A percentile compares a stretch with the other conserved stretches of the same genome.
These are phyloP conservation scores for Esteya vermicola DNA, from an alignment of 2,329 filamentous ascomycete genomes.

Conservation along the genomic window DNA sequence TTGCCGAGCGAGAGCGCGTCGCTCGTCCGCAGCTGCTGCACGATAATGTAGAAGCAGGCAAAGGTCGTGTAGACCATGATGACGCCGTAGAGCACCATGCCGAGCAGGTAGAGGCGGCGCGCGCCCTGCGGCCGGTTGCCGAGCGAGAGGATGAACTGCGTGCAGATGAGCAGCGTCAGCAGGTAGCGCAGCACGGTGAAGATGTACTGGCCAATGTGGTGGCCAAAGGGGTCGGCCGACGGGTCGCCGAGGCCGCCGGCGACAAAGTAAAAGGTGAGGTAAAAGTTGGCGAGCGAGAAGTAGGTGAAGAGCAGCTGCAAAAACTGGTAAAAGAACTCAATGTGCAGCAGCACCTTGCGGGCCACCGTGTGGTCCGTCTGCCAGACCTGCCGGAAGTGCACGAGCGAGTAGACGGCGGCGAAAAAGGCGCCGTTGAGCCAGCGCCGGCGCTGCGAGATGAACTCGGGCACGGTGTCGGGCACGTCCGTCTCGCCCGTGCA, in stretches of 20 bases:
- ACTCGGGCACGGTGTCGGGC: slow-evolving; percentile 90
- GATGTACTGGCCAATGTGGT: slow-evolving; percentile 69
- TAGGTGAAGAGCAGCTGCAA: slow-evolving; percentile 89
- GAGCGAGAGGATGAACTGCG: slow-evolving; percentile 92
- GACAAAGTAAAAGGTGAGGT: slow-evolving; percentile 96
- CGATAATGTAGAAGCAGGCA: slow-evolving; percentile 74
- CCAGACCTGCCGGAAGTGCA: slow-evolving; percentile 92
- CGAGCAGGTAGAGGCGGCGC: slow-evolving; percentile 74
- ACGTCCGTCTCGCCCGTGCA: slow-evolving; percentile 97
- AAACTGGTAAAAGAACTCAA: slow-evolving; percentile 93
- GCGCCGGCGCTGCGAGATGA: slow-evolving; percentile 87
- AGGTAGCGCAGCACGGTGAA: slow-evolving; percentile 78
- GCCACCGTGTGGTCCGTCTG: slow-evolving; percentile 77
- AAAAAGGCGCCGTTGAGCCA: slow-evolving; percentile 99
- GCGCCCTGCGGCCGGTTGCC: slow-evolving; percentile 93
- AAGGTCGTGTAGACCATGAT: slow-evolving; percentile 97
- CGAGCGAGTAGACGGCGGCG: slow-evolving; percentile 89
- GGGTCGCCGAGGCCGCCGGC: slow-evolving; percentile 76
- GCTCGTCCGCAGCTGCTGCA: slow-evolving; percentile 55
- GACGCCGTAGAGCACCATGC: slow-evolving; percentile 78
- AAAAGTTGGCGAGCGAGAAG: slow-evolving; percentile 98
- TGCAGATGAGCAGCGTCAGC: slow-evolving; percentile 74
- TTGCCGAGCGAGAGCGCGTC: slow-evolving; percentile 44
- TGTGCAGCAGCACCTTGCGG: slow-evolving; percentile 80
- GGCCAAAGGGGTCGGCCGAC: slow-evolving; percentile 77